Percentiles rank a stretch among this genome's conserved stretches.
Evolutionary conservation across 1,284 basidiomycete genomes (phyloP).

Genomic region (Puccinia brachypodii): DNA sequence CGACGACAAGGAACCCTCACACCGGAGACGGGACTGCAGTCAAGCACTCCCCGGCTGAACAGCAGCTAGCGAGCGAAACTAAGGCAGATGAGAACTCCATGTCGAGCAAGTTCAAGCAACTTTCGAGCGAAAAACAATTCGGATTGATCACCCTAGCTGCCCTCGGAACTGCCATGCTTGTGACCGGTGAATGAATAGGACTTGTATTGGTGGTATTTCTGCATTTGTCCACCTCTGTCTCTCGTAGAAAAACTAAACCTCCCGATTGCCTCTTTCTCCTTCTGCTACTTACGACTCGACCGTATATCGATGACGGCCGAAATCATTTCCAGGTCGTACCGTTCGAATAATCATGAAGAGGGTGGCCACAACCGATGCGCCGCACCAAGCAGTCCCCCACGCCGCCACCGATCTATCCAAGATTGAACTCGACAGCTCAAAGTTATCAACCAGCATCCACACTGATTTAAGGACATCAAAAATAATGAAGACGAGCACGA

Average conservation of each 20-base stretch:
- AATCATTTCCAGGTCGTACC: neutral
- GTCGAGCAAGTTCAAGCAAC: neutral
- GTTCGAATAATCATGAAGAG: neutral
- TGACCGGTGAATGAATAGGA: neutral
- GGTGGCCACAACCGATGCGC: neutral
- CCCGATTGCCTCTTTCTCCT: too few species aligned
- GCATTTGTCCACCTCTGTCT: neutral
- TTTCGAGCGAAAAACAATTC: neutral
- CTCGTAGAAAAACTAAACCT: too few species aligned
- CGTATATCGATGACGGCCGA: too few species aligned
- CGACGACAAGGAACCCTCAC: too few species aligned
- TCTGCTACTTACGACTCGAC: too few species aligned
- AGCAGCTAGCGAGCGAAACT: too few species aligned
- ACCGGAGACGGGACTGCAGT: too few species aligned
- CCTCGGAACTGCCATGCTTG: constrained; percentile 1
- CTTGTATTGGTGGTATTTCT: neutral
- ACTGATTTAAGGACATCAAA: neutral
- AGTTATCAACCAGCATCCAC: neutral
- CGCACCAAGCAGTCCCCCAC: neutral
- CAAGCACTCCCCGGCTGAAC: too few species aligned
- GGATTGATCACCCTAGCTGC: neutral
- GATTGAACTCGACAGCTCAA: too few species aligned
- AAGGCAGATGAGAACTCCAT: neutral
- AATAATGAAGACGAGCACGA: neutral
- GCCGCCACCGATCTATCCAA: neutral